Conservation (phyloP, 805 yeast species). For the Blastobotrys parvus region DNA sequence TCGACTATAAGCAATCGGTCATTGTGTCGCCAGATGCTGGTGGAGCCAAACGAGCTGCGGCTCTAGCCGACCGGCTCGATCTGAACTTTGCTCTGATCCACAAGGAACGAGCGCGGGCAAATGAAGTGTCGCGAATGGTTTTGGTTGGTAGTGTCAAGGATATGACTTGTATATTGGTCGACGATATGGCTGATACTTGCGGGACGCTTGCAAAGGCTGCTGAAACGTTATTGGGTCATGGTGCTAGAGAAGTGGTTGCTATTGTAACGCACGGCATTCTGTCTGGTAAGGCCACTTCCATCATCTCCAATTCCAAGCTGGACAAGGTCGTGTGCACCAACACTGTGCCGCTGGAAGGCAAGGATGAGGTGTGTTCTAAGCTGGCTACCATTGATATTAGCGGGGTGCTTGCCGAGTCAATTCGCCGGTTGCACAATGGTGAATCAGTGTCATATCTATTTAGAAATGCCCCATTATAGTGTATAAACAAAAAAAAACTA, state of each 20-base stretch:
- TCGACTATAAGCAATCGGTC: constrained; percentile 51
- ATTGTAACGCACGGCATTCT: constrained; percentile 96
- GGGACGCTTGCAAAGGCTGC: constrained; percentile 96
- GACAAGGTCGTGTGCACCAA: constrained; percentile 83
- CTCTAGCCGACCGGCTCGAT: constrained; percentile 90
- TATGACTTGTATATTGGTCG: constrained; percentile 81
- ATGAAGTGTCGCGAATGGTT: constrained; percentile 95
- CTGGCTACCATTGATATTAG: constrained; percentile 77
- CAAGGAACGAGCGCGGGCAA: constrained; percentile 93
- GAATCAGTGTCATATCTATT: constrained; percentile 88
- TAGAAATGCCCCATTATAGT: constrained; percentile 47
- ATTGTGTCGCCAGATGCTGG: constrained; percentile 98
- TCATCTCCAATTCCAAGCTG: constrained; percentile 60
- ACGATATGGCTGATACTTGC: constrained; percentile 99
- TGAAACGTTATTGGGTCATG: constrained; percentile 69
- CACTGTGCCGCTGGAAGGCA: constrained; percentile 77
- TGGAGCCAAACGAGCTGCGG: constrained; percentile 97
- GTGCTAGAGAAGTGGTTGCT: constrained; percentile 82
- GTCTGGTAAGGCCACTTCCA: constrained; percentile 76
- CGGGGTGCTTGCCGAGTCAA: constrained; percentile 85
- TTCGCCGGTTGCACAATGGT: constrained; percentile 92
- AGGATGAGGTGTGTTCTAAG: constrained; percentile 50
- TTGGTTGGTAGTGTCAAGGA: constrained; percentile 89
- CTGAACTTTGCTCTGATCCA: constrained; percentile 93
- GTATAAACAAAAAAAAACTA: constrained; percentile 1